These are phyloP conservation scores for Tricladium varicosporioides DNA, from an alignment of 2,329 filamentous ascomycete genomes.

Conservation along the genomic window DNA sequence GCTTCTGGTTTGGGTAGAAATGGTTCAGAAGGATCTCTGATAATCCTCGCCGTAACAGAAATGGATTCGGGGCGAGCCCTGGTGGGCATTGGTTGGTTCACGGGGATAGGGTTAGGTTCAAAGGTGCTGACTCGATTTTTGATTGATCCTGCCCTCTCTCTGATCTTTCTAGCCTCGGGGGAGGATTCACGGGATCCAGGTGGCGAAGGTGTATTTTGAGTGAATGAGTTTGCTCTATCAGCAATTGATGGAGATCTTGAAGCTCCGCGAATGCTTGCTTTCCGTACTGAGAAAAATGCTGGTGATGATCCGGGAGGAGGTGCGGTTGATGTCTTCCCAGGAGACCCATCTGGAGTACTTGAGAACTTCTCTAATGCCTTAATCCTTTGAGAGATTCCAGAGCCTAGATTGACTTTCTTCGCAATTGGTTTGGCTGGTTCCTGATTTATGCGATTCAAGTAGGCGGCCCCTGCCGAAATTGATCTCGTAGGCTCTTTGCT, in stretches of 20 bases:
- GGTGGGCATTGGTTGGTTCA: conserved; percentile 30
- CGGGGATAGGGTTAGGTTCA: conserved; percentile 17
- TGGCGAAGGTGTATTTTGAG: conserved; percentile 35
- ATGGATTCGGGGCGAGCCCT: conserved; percentile 67
- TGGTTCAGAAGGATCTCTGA: conserved; percentile 59
- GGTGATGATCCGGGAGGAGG: conserved; percentile 45
- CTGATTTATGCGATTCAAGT: conserved; percentile 54
- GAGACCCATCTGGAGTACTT: conserved; percentile 40
- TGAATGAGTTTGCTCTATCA: conserved; percentile 37
- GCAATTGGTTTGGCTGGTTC: conserved; percentile 48
- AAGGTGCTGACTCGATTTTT: conserved; percentile 27
- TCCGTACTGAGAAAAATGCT: conserved; percentile 59
- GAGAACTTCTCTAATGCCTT: conserved; percentile 85
- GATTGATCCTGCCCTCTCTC: conserved; percentile 32
- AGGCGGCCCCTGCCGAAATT: conserved; percentile 52
- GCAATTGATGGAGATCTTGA: conserved; percentile 37
- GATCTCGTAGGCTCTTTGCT: conserved; percentile 27
- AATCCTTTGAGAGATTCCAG: conserved; percentile 90
- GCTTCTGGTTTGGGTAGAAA: conserved; percentile 43
- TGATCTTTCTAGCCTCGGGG: conserved; percentile 39
- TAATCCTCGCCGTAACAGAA: conserved; percentile 83
- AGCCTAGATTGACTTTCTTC: conserved; percentile 81
- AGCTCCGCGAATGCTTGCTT: conserved; percentile 34
- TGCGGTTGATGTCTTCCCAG: conserved; percentile 12
- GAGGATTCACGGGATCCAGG: conserved; percentile 46